Percentiles rank a stretch among this genome's conserved stretches.
Conservation (phyloP, 163 green algal genomes). For the Prototheca stagnorum region DNA sequence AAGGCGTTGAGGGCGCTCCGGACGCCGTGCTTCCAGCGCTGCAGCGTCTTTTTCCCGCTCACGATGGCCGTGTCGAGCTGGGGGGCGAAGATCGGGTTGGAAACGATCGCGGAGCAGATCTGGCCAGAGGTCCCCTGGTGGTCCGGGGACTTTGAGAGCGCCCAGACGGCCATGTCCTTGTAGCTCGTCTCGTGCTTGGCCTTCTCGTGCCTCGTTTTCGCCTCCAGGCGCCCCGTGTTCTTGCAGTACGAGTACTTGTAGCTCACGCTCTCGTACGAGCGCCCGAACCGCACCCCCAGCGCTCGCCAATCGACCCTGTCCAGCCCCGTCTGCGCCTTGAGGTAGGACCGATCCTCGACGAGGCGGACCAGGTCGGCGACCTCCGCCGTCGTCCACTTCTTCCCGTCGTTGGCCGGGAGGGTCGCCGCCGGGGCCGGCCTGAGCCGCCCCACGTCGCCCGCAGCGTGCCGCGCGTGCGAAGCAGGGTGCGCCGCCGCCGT, state of each 20-base stretch:
- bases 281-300: slow-evolving; percentile 22
- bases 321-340: slow-evolving; percentile 7
- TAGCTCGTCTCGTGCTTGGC: slow-evolving; percentile 26
- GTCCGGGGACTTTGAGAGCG: slow-evolving; percentile 9
- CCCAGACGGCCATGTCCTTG: slow-evolving; percentile 28
- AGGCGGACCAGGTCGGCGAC: slow-evolving; percentile 17
- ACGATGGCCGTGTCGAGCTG: slow-evolving; percentile 29
- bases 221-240: slow-evolving; percentile 18
- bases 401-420: slow-evolving; percentile 24
- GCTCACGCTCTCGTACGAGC: slow-evolving; percentile 20
- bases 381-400: slow-evolving; percentile 25
- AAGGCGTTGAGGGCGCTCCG: slow-evolving; percentile 26
- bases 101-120: slow-evolving; percentile 15
- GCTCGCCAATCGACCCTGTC: slow-evolving; percentile 25
- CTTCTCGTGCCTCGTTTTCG: slow-evolving; percentile 20
- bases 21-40: slow-evolving; percentile 30
- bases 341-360: slow-evolving; percentile 18
- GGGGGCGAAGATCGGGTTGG: slow-evolving; percentile 8
- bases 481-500: no score
- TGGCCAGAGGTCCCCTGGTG: slow-evolving; percentile 15
- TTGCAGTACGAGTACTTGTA: slow-evolving; percentile 29
- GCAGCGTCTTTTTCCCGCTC: slow-evolving; percentile 27
- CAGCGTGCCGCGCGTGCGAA: no score
- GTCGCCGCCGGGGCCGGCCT: neutral
- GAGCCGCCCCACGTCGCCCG: neutral